A percentile compares a stretch with the other conserved stretches of the same genome.
Evolutionary conservation across 2,329 filamentous ascomycete genomes (phyloP).

Genomic region (Pestalotiopsis sp.): DNA sequence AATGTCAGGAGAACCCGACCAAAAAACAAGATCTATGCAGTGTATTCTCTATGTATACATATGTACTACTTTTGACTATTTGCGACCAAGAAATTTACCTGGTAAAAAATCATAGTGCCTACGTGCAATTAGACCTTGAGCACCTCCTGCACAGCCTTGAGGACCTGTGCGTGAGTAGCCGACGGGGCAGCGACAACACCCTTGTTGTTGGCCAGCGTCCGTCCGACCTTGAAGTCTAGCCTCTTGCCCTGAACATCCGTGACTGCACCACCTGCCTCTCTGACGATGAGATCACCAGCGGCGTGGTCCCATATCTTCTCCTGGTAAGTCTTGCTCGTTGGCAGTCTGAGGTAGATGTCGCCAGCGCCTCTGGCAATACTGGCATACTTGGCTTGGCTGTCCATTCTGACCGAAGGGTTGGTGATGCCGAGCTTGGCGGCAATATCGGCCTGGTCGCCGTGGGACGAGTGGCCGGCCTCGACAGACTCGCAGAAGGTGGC

Average conservation of each 20-base stretch:
- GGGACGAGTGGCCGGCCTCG: conserved; percentile 88
- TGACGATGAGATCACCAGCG: conserved; percentile 89
- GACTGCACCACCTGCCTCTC: conserved; percentile 90
- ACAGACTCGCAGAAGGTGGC: conserved; percentile 97
- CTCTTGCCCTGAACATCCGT: conserved; percentile 85
- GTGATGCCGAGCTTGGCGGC: conserved; percentile 85
- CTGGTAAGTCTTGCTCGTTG: conserved; percentile 83
- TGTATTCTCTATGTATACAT: conserved; percentile 13
- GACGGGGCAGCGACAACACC: conserved; percentile 88
- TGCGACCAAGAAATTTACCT: background rate
- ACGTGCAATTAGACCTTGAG: conserved; percentile 39
- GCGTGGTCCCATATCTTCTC: conserved; percentile 99
- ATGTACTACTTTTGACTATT: conserved; percentile 8
- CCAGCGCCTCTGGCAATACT: conserved; percentile 92
- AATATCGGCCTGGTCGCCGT: conserved; percentile 85
- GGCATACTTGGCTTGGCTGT: conserved; percentile 97
- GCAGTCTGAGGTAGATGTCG: conserved; percentile 90
- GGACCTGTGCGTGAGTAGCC: conserved; percentile 73
- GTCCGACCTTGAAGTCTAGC: conserved; percentile 83
- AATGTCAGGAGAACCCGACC: background rate
- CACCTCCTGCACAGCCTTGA: conserved; percentile 82
- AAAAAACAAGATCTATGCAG: conserved; percentile 9
- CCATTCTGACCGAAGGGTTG: conserved; percentile 88
- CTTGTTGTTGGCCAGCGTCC: conserved; percentile 88
- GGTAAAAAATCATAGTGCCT: background rate